These are phyloP conservation scores for Penicillium taxi DNA, from an alignment of 495 filamentous ascomycete genomes.

Conservation along the genomic window DNA sequence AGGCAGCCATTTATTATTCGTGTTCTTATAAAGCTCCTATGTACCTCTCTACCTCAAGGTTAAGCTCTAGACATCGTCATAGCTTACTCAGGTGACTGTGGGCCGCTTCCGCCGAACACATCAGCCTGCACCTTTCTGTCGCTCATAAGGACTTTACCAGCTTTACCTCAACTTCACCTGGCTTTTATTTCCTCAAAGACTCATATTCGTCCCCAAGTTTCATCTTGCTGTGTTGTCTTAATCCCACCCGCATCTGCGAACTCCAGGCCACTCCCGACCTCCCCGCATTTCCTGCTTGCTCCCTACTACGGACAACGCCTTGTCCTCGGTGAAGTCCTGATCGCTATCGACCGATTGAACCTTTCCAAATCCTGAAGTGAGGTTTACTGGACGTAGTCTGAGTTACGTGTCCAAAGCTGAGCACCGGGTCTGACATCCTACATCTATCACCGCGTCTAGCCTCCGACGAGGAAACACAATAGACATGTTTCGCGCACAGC, in stretches of 20 bases:
- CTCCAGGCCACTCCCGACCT: constrained; percentile 7
- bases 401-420: constrained; percentile 6
- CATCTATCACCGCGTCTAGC: not conserved
- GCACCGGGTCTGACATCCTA: constrained; percentile 12
- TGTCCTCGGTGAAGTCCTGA: not conserved
- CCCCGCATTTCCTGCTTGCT: constrained; percentile 27
- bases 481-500: constrained; percentile 70
- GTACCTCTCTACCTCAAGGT: not conserved
- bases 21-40: no score
- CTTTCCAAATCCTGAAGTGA: not conserved
- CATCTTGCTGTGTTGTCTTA: constrained; percentile 1
- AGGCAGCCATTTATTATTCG: constrained; percentile 12
- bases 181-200: no score
- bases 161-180: not conserved
- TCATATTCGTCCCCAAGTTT: no score
- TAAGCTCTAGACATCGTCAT: constrained; percentile 14
- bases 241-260: constrained; percentile 2
- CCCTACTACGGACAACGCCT: constrained; percentile 2
- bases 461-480: constrained; percentile 5
- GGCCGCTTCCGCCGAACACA: constrained; percentile 6
- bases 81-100: constrained; percentile 23
- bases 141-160: not conserved
- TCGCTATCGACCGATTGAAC: not conserved
- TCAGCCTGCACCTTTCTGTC: not conserved
- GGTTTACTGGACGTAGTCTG: constrained; percentile 1